Percentiles rank a stretch among this genome's conserved stretches.
phyloP scores from a whole-genome alignment of 192 early-diverging fungal species.

The Phlyctochytrium planicorne region DNA sequence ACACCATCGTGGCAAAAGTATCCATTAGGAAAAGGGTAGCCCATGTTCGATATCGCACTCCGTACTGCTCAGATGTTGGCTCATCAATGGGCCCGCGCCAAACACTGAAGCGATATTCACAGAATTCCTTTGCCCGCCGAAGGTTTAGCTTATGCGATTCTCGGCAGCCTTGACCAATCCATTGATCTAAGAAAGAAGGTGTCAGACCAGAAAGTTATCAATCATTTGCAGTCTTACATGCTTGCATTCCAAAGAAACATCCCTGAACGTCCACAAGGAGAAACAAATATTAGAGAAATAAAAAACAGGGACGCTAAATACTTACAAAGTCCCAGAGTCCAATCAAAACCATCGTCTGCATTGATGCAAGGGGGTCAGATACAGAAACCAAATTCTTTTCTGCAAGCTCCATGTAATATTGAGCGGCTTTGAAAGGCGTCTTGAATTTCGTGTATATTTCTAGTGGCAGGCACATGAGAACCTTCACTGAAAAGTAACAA shows the following conservation, averaged over 20 bases:
- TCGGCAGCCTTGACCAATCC: not conserved
- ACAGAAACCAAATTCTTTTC: not conserved
- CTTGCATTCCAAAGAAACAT: conserved; percentile 1
- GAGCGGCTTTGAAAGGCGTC: not conserved
- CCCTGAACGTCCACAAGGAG: not conserved
- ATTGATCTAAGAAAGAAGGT: not conserved
- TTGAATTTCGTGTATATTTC: not conserved
- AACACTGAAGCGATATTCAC: not conserved
- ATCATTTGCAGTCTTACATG: too few species aligned
- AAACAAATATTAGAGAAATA: not conserved
- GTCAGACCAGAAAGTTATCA: too few species aligned
- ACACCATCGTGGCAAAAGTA: not conserved
- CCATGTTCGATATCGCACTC: not conserved
- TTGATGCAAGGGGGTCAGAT: not conserved
- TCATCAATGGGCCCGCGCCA: not conserved
- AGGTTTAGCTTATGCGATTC: not conserved
- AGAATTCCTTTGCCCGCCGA: not conserved
- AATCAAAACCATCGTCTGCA: not conserved
- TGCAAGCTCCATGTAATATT: conserved; percentile 4
- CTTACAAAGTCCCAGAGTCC: conserved; percentile 6
- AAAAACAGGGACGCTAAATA: not conserved
- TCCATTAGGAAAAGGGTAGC: not conserved
- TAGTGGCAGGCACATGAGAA: not conserved
- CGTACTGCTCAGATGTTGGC: conserved; percentile 1
- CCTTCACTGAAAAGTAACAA: not conserved